Conservation (phyloP, 345 rosid genomes). For the Ailanthus altissimus region DNA sequence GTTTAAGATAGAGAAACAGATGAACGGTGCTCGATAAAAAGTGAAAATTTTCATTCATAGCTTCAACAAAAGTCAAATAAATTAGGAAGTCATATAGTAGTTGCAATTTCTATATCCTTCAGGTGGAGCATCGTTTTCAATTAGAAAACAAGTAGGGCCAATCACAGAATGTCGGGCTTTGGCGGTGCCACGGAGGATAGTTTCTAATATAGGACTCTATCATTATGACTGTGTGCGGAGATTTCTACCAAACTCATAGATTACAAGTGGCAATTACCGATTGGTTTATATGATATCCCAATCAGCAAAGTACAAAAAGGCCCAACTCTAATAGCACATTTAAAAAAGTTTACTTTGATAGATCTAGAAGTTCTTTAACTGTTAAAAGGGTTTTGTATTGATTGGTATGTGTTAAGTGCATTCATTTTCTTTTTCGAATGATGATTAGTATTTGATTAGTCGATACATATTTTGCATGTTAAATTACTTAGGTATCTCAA, state of each 20-base stretch:
- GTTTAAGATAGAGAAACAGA: neutral
- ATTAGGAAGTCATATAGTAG: neutral
- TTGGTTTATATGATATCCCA: too few species aligned
- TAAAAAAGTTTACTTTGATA: too few species aligned
- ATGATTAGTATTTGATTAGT: neutral
- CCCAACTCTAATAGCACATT: neutral
- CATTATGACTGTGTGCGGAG: neutral
- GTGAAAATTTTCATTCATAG: neutral
- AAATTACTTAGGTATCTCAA: slow-evolving; percentile 21
- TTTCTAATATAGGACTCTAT: neutral
- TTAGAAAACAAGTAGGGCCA: neutral
- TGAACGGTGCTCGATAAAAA: neutral
- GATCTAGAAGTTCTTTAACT: too few species aligned
- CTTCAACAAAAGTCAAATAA: neutral
- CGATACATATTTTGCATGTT: neutral
- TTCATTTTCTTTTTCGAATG: too few species aligned
- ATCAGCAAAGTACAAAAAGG: neutral
- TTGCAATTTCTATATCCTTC: neutral
- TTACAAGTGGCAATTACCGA: too few species aligned
- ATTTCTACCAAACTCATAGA: neutral
- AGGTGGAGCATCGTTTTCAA: neutral
- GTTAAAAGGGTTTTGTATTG: too few species aligned
- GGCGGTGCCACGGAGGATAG: neutral
- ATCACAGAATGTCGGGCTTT: neutral
- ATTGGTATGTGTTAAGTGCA: too few species aligned